Conservation (phyloP, 2,329 filamentous ascomycete species). For the Hawksworthiomyces lignivorus region DNA sequence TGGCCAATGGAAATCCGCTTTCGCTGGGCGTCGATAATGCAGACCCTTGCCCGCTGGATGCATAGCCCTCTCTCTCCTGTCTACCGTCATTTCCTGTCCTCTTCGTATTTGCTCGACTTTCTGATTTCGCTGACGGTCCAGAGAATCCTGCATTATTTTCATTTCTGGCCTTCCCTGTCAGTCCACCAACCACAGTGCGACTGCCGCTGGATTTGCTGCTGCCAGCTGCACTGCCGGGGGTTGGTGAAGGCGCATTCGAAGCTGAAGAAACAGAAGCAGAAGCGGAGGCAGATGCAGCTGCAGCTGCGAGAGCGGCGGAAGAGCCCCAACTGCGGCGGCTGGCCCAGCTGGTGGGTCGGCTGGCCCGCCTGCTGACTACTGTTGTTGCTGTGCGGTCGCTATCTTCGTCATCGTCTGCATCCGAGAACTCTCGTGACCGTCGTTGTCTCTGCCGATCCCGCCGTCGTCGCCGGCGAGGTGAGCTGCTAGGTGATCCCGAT, state of each 20-base stretch:
- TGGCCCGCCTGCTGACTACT: not conserved
- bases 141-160: slow-evolving; percentile 1
- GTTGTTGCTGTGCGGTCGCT: slow-evolving; percentile 7
- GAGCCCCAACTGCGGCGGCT: slow-evolving; percentile 14
- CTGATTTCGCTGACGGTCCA: slow-evolving; percentile 7
- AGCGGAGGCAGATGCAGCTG: not conserved
- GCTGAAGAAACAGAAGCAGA: not conserved
- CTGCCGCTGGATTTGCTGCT: slow-evolving; percentile 7
- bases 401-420: not conserved
- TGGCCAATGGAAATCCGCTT: slow-evolving; percentile 28
- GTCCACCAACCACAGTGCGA: not conserved
- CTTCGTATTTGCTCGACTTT: slow-evolving; percentile 12
- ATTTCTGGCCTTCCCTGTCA: not conserved
- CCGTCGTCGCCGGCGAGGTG: slow-evolving; percentile 6
- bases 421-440: not conserved
- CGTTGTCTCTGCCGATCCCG: slow-evolving; percentile 3
- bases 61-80: slow-evolving; percentile 21
- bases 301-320: slow-evolving; percentile 5
- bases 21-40: slow-evolving; percentile 27
- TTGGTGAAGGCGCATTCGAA: not conserved
- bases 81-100: slow-evolving; percentile 5
- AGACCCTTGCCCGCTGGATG: slow-evolving; percentile 20
- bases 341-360: slow-evolving; percentile 5
- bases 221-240: slow-evolving; percentile 6
- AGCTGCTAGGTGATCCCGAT: slow-evolving; percentile 1